Conservation (phyloP, 495 filamentous ascomycete species). For the Apiosordaria backusii region DNA sequence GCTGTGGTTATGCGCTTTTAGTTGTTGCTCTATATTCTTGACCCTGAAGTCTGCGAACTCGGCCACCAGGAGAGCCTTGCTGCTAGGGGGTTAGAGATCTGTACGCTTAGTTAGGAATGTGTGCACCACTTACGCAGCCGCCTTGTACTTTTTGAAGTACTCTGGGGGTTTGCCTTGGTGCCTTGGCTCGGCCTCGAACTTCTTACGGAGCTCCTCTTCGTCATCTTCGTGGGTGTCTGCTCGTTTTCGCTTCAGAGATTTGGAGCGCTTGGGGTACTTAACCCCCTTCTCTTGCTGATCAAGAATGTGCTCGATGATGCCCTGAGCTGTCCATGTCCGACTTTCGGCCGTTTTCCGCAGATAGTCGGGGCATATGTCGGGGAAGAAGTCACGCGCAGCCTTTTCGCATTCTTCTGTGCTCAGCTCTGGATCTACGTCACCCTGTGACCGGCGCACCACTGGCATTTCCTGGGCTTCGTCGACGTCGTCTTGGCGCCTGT, state of each 20-base stretch:
- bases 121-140: slow-evolving; percentile 20
- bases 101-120: too few relatives aligned
- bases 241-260: slow-evolving; percentile 37
- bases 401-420: slow-evolving; percentile 18
- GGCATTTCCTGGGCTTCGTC: slow-evolving; percentile 5
- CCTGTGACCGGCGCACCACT: slow-evolving; percentile 1
- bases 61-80: slow-evolving; percentile 25
- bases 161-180: background rate
- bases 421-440: background rate
- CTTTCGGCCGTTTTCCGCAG: slow-evolving; percentile 16
- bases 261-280: slow-evolving; percentile 32
- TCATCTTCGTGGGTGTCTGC: slow-evolving; percentile 18
- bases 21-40: slow-evolving; percentile 18
- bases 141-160: slow-evolving; percentile 18
- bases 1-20: slow-evolving; percentile 17
- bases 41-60: slow-evolving; percentile 25
- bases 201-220: slow-evolving; percentile 12
- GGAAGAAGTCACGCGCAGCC: slow-evolving; percentile 32
- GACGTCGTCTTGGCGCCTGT: slow-evolving; percentile 1
- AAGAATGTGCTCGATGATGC: slow-evolving; percentile 28
- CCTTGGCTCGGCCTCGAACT: slow-evolving; percentile 7
- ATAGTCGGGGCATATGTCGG: slow-evolving; percentile 39
- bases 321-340: slow-evolving; percentile 19
- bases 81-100: slow-evolving; percentile 3
- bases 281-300: slow-evolving; percentile 34